phyloP scores from a whole-genome alignment of 441 rosid species.

The Eruca vesicaria region DNA sequence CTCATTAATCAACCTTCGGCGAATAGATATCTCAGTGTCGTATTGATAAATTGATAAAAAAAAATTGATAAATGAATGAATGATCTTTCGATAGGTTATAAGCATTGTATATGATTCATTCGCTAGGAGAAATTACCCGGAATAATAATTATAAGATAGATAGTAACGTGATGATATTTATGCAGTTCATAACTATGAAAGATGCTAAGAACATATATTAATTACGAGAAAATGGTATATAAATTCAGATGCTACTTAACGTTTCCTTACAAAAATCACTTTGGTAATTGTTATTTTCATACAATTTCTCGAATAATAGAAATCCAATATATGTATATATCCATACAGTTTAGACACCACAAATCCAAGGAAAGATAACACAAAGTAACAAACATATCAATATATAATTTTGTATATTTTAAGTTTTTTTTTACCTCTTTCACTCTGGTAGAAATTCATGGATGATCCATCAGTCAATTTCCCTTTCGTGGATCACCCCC shows the following conservation, averaged over 20 bases:
- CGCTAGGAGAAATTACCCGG: background rate
- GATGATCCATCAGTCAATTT: constrained; percentile 34
- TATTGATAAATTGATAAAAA: background rate
- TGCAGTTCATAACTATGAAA: background rate
- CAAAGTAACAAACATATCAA: constrained; percentile 17
- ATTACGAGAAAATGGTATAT: background rate
- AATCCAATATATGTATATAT: background rate
- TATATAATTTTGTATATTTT: background rate
- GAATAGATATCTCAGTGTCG: background rate
- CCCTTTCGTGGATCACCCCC: constrained; percentile 60
- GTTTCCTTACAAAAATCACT: too few relatives aligned
- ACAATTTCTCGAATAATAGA: background rate
- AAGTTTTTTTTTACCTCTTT: background rate
- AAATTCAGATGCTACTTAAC: too few relatives aligned
- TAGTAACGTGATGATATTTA: background rate
- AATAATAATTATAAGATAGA: background rate
- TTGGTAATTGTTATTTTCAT: background rate
- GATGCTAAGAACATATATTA: background rate
- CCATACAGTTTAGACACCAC: constrained; percentile 6
- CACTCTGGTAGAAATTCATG: constrained; percentile 16
- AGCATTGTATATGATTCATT: background rate
- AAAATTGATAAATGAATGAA: background rate
- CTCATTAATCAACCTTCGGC: background rate
- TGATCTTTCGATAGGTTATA: background rate
- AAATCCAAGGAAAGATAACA: constrained; percentile 22